A percentile compares a stretch with the other conserved stretches of the same genome.
These are phyloP conservation scores for Colletotrichum sp. DNA, from an alignment of 2,329 filamentous ascomycete species.

Conservation along the genomic window DNA sequence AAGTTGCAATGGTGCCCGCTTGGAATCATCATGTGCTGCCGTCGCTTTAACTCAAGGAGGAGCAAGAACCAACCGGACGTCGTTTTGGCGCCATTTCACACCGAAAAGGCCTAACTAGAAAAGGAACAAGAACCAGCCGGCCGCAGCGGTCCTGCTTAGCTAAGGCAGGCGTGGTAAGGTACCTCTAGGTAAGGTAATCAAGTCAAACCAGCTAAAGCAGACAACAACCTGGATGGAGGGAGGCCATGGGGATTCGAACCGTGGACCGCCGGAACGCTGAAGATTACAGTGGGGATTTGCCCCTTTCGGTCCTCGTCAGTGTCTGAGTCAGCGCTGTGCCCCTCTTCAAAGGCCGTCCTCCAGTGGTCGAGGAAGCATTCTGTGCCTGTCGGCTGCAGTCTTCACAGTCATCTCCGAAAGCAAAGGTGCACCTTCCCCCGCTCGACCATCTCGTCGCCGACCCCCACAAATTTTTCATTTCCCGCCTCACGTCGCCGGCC, in stretches of 20 bases:
- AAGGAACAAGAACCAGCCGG: background rate
- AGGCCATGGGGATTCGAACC: slow-evolving; percentile 5
- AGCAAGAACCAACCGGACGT: background rate
- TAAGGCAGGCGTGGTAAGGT: background rate
- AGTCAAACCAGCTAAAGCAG: background rate
- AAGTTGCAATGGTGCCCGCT: background rate
- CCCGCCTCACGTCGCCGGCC: slow-evolving; percentile 23
- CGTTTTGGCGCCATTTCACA: background rate
- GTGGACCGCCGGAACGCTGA: background rate
- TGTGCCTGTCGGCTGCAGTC: background rate
- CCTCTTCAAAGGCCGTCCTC: background rate
- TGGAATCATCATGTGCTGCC: background rate
- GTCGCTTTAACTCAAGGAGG: background rate
- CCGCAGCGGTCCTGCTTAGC: background rate
- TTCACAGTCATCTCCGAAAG: background rate
- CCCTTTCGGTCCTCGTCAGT: background rate
- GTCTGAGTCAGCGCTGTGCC: background rate
- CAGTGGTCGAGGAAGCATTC: background rate
- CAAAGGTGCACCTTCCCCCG: slow-evolving; percentile 28
- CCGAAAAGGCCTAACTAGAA: background rate
- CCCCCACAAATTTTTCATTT: slow-evolving; percentile 26
- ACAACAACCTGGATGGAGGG: background rate
- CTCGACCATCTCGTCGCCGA: slow-evolving; percentile 32
- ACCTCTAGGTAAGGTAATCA: background rate
- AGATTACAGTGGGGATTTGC: background rate